Evolutionary conservation across 2,329 filamentous ascomycete species (phyloP).

Genomic region (Colletotrichum spaethianum): DNA sequence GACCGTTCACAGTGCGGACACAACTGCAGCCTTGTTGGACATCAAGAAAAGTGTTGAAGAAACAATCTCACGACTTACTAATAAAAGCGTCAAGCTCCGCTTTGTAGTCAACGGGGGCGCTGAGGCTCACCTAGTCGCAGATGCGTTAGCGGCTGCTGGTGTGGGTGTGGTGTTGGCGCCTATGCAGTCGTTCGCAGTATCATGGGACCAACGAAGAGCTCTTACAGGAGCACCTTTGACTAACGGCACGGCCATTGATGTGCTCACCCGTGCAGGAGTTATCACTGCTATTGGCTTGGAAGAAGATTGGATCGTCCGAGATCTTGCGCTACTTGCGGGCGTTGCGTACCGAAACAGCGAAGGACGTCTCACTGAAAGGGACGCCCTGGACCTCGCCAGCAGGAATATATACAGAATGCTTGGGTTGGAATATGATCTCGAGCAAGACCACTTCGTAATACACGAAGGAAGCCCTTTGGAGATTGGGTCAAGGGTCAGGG

Average conservation of each 20-base stretch:
- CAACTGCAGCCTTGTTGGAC: slow-evolving; percentile 70
- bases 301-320: slow-evolving; percentile 74
- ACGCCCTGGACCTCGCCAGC: slow-evolving; percentile 70
- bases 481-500: slow-evolving; percentile 69
- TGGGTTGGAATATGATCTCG: slow-evolving; percentile 56
- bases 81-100: slow-evolving; percentile 52
- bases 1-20: slow-evolving; percentile 74
- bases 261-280: slow-evolving; percentile 71
- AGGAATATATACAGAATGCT: slow-evolving; percentile 71
- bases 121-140: slow-evolving; percentile 72
- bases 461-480: slow-evolving; percentile 76
- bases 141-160: slow-evolving; percentile 67
- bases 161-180: slow-evolving; percentile 74
- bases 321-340: slow-evolving; percentile 72
- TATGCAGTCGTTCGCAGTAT: slow-evolving; percentile 66
- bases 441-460: slow-evolving; percentile 65
- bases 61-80: slow-evolving; percentile 45
- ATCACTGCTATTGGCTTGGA: slow-evolving; percentile 69
- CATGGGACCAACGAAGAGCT: slow-evolving; percentile 74
- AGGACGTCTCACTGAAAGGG: slow-evolving; percentile 66
- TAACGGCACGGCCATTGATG: slow-evolving; percentile 73
- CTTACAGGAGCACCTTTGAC: slow-evolving; percentile 76
- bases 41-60: slow-evolving; percentile 71
- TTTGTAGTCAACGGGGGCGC: slow-evolving; percentile 73
- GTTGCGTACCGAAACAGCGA: slow-evolving; percentile 70